Base-by-base conservation (phyloP, 345 rosid genomes). In the Populus pruinosa region DNA sequence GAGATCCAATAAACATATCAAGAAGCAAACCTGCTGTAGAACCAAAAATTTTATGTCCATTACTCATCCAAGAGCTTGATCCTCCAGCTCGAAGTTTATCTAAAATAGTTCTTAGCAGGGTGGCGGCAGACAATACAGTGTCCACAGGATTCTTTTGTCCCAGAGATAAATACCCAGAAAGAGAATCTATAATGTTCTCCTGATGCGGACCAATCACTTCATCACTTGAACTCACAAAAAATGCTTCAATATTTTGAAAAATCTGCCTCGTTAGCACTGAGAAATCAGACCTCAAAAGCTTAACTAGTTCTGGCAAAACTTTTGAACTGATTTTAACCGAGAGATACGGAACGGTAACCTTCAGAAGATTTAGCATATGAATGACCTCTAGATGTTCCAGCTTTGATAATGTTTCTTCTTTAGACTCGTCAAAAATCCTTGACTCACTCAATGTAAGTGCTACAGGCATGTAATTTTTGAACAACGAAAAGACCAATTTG, bases 291-390 rank as follows among this genome's bases (percentile, higher is more conserved):
- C 73, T 77, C 81, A 85, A 82, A 85, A 89, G 90, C 78, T 86
- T 85, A 75, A 82, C 78, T 31, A 92, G 78, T 70, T 90, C 88
- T 21, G 87, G 81, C 69, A 93, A 79, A 81, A 87, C 69, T 67
- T 81, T 79, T 17, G 84, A 84, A 73, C 87, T 80, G 21, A 88
- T 85, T 80, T 93, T 86, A 25, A 77, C 70, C 44, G 91, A 84
- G 49, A 92, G 89, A 80, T 79, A 78, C 0, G 94, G 93, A 85
- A 84, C 78, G 36, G 82, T 71, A 79, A 86, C 81, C 80, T 88
- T 91, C 82, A 96, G 82, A 41, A 92, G 82, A 84, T 91, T 91
- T 73, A 96, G 78, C 90, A 90, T 81, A 79, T 91, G 92, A 41
- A 91, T 90, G 82, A 89, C 91, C 85, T 89, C 97, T 33, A 85